Percentiles rank a stretch among this genome's conserved stretches.
phyloP scores from a whole-genome alignment of 495 filamentous ascomycete genomes.

The Clavariopsis aquatica region DNA sequence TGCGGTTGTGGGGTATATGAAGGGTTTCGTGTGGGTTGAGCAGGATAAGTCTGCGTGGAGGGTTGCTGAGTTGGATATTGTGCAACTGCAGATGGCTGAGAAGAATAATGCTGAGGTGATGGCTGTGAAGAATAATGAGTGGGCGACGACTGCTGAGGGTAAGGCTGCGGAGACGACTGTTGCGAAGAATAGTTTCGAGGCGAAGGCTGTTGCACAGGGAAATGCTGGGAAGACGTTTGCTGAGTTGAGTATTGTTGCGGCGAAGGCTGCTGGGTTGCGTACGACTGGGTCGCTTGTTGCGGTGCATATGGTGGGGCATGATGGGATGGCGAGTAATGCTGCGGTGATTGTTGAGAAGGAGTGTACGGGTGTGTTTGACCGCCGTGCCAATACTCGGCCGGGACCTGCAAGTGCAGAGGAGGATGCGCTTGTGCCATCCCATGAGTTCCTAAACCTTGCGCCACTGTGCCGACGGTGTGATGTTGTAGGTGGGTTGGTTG shows the following conservation, averaged over 20 bases:
- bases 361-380: constrained; percentile 12
- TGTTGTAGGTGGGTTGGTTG: constrained; percentile 22
- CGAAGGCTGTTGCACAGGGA: constrained; percentile 9
- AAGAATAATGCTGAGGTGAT: constrained; percentile 11
- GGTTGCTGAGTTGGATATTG: constrained; percentile 11
- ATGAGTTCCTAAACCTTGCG: constrained; percentile 8
- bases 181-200: constrained; percentile 13
- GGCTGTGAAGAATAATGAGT: background rate
- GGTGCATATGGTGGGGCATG: constrained; percentile 1
- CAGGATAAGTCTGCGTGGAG: constrained; percentile 5
- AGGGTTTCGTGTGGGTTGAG: background rate
- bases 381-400: constrained; percentile 26
- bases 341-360: constrained; percentile 2
- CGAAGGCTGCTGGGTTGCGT: constrained; percentile 3
- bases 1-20: constrained; percentile 1
- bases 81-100: constrained; percentile 7
- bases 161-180: background rate
- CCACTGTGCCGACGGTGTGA: background rate
- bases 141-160: background rate
- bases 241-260: constrained; percentile 7
- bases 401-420: constrained; percentile 17
- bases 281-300: constrained; percentile 1
- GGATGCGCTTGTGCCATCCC: constrained; percentile 13
- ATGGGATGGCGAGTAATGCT: constrained; percentile 22
- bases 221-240: constrained; percentile 10